phyloP scores from a whole-genome alignment of 768 basidiomycete genomes.

The Phylloporus sp. region DNA sequence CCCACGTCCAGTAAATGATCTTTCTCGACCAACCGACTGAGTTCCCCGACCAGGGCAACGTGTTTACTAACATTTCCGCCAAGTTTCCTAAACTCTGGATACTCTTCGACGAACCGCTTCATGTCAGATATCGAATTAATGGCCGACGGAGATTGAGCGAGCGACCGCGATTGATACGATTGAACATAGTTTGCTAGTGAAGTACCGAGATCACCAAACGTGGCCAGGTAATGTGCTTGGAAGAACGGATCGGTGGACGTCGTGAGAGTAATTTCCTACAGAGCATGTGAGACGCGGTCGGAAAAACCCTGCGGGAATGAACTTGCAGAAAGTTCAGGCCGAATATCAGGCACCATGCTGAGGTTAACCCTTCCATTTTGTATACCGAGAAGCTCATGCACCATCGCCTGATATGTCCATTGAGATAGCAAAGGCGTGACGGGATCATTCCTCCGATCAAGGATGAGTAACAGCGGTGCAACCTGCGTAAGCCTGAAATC shows the following conservation, averaged over 20 bases:
- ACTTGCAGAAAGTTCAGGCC: slow-evolving; percentile 77
- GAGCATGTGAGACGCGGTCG: slow-evolving; percentile 12
- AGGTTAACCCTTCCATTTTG: slow-evolving; percentile 91
- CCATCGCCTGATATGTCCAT: slow-evolving; percentile 99
- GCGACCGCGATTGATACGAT: slow-evolving; percentile 82
- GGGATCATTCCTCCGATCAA: slow-evolving; percentile 95
- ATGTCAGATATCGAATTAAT: slow-evolving; percentile 95
- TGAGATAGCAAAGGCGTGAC: slow-evolving; percentile 94
- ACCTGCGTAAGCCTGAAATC: slow-evolving; percentile 89
- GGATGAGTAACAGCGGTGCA: slow-evolving; percentile 82
- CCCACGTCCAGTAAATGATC: slow-evolving; percentile 86
- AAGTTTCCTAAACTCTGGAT: slow-evolving; percentile 93
- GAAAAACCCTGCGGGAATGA: slow-evolving; percentile 4
- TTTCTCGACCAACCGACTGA: slow-evolving; percentile 82
- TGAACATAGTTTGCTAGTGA: slow-evolving; percentile 90
- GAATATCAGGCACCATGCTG: slow-evolving; percentile 76
- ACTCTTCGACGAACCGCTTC: slow-evolving; percentile 97
- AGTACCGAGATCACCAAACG: slow-evolving; percentile 94
- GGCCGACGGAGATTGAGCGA: slow-evolving; percentile 65
- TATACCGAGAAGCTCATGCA: slow-evolving; percentile 91
- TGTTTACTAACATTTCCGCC: slow-evolving; percentile 99
- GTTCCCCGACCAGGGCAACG: slow-evolving; percentile 92
- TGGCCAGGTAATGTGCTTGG: slow-evolving; percentile 81
- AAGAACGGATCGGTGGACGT: slow-evolving; percentile 92
- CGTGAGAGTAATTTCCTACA: slow-evolving; percentile 88